These are phyloP conservation scores for Yamadazyma takamatsuzukensis DNA, from an alignment of 805 yeast species.

Conservation along the genomic window DNA sequence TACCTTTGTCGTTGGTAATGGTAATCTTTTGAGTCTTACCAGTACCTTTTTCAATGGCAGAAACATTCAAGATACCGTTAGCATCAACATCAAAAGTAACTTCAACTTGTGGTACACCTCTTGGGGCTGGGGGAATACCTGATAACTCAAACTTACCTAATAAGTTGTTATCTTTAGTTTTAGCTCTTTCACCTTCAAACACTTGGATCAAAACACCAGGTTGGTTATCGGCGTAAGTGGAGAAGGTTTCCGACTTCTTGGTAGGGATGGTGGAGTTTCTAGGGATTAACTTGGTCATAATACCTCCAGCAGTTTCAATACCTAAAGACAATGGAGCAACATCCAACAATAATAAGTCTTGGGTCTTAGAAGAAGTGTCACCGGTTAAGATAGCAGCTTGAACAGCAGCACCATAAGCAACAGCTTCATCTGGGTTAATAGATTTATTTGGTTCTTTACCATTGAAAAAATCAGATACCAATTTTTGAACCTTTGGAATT, in stretches of 20 bases:
- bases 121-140: slow-evolving; percentile 87
- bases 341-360: slow-evolving; percentile 67
- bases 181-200: slow-evolving; percentile 93
- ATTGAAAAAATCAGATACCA: slow-evolving; percentile 83
- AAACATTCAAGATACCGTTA: slow-evolving; percentile 80
- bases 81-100: slow-evolving; percentile 87
- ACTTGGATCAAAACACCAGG: slow-evolving; percentile 93
- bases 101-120: slow-evolving; percentile 89
- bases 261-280: slow-evolving; percentile 96
- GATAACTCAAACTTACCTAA: slow-evolving; percentile 84
- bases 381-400: slow-evolving; percentile 98
- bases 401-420: slow-evolving; percentile 98
- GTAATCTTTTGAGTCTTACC: slow-evolving; percentile 90
- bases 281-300: slow-evolving; percentile 91
- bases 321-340: slow-evolving; percentile 95
- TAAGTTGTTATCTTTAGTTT: slow-evolving; percentile 89
- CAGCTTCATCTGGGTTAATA: slow-evolving; percentile 99
- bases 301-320: slow-evolving; percentile 97
- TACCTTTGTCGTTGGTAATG: slow-evolving; percentile 90
- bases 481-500: slow-evolving; percentile 96
- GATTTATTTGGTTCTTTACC: slow-evolving; percentile 97
- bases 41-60: slow-evolving; percentile 90
- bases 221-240: slow-evolving; percentile 95
- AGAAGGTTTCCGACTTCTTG: slow-evolving; percentile 90
- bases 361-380: slow-evolving; percentile 52